phyloP scores from a whole-genome alignment of 495 filamentous ascomycete genomes.

The Aspergillus haitiensis region DNA sequence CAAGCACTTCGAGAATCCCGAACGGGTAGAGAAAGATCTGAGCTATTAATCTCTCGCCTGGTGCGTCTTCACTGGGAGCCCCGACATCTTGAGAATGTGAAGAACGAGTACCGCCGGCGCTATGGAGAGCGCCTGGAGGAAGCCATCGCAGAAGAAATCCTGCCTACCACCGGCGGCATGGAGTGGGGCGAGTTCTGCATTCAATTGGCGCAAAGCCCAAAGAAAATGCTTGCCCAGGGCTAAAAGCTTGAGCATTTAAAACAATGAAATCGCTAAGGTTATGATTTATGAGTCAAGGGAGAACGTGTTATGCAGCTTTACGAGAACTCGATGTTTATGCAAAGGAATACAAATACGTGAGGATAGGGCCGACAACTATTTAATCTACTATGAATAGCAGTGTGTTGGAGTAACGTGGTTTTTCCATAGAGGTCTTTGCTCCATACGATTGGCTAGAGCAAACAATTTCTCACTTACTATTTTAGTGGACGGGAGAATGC shows the following conservation, averaged over 20 bases:
- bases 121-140: slow-evolving; percentile 71
- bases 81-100: slow-evolving; percentile 68
- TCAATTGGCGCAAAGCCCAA: slow-evolving; percentile 49
- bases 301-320: too few species aligned
- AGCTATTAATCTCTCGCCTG: slow-evolving; percentile 76
- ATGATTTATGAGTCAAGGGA: slow-evolving; percentile 3
- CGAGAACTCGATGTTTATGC: too few species aligned
- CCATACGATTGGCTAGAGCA: too few species aligned
- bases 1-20: slow-evolving; percentile 73
- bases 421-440: too few species aligned
- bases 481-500: too few species aligned
- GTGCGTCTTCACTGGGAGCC: slow-evolving; percentile 86
- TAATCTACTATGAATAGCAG: too few species aligned
- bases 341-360: too few species aligned
- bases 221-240: slow-evolving; percentile 8
- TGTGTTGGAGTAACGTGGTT: too few species aligned
- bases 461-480: too few species aligned
- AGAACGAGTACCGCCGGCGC: slow-evolving; percentile 66
- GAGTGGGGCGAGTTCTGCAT: slow-evolving; percentile 62
- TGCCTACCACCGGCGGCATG: slow-evolving; percentile 35
- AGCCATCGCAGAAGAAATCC: slow-evolving; percentile 53
- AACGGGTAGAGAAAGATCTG: slow-evolving; percentile 68
- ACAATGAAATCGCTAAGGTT: neutral
- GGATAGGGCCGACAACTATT: too few species aligned
- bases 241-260: neutral